phyloP scores from a whole-genome alignment of 2,329 filamentous ascomycete genomes.

The Penicillium aurantiogriseum region DNA sequence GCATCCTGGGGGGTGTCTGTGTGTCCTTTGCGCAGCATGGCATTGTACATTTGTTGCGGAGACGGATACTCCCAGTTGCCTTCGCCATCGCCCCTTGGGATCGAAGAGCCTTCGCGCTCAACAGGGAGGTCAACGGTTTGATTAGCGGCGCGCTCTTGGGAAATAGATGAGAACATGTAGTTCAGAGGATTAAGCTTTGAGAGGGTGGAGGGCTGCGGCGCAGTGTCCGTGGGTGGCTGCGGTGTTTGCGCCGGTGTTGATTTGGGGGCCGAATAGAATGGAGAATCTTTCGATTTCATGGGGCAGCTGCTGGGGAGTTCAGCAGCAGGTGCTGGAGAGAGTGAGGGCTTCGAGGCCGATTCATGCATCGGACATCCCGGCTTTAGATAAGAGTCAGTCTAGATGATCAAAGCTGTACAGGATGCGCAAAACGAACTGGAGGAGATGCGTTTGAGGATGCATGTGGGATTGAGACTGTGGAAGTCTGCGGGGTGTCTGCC shows the following conservation, averaged over 20 bases:
- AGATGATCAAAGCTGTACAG: neutral
- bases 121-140: conserved; percentile 75
- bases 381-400: conserved; percentile 43
- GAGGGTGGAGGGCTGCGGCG: conserved; percentile 50
- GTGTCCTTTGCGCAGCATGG: conserved; percentile 91
- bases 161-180: conserved; percentile 89
- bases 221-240: conserved; percentile 30
- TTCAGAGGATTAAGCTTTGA: conserved; percentile 78
- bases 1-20: conserved; percentile 90
- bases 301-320: conserved; percentile 44
- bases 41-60: conserved; percentile 99
- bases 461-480: conserved; percentile 49
- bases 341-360: conserved; percentile 34
- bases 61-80: conserved; percentile 97
- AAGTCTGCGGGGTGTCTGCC: conserved; percentile 54
- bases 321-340: conserved; percentile 31
- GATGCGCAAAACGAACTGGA: conserved; percentile 48
- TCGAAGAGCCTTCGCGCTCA: conserved; percentile 79
- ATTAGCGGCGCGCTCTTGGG: conserved; percentile 71
- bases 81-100: conserved; percentile 73
- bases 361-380: conserved; percentile 70
- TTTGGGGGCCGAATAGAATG: conserved; percentile 44
- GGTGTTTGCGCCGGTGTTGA: conserved; percentile 32
- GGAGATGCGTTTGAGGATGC: conserved; percentile 51
- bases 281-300: conserved; percentile 49